phyloP scores from a whole-genome alignment of 768 basidiomycete species.

The Chalciporus chontae region DNA sequence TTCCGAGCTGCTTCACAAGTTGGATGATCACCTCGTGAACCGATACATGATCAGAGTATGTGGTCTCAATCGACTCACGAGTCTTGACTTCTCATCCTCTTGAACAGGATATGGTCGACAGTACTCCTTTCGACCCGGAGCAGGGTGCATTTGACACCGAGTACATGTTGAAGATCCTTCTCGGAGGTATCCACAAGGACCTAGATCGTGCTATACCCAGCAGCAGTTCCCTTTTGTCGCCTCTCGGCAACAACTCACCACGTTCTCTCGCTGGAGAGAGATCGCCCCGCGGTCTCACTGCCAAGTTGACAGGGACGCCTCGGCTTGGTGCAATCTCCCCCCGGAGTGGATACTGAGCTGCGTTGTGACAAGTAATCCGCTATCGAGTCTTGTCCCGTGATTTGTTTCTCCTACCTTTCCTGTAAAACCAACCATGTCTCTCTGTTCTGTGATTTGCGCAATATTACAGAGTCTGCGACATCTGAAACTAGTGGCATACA shows the following conservation, averaged over 20 bases:
- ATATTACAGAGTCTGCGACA: background rate
- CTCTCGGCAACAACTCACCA: background rate
- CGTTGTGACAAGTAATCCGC: background rate
- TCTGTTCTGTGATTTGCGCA: too few species aligned
- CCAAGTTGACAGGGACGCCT: constrained; percentile 10
- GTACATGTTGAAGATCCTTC: constrained; percentile 34
- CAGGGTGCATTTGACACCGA: constrained; percentile 31
- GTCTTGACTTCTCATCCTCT: background rate
- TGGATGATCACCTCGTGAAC: constrained; percentile 36
- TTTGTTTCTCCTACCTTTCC: background rate
- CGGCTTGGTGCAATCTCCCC: constrained; percentile 12
- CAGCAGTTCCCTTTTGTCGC: constrained; percentile 10
- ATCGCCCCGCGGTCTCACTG: constrained; percentile 9
- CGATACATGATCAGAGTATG: constrained; percentile 32
- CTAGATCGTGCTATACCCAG: constrained; percentile 12
- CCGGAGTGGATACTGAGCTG: constrained; percentile 11
- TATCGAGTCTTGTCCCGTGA: background rate
- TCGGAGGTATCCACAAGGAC: constrained; percentile 23
- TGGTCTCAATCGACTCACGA: background rate
- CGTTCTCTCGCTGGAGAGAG: constrained; percentile 2
- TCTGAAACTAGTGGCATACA: background rate
- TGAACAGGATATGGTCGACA: constrained; percentile 45
- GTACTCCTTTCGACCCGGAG: constrained; percentile 36
- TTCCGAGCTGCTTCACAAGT: constrained; percentile 35
- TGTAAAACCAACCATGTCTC: background rate